Evolutionary conservation across 805 yeast genomes (phyloP), one percentile per base, ranked within the genome.

Genomic region (Barnettozyma salicaria): DNA sequence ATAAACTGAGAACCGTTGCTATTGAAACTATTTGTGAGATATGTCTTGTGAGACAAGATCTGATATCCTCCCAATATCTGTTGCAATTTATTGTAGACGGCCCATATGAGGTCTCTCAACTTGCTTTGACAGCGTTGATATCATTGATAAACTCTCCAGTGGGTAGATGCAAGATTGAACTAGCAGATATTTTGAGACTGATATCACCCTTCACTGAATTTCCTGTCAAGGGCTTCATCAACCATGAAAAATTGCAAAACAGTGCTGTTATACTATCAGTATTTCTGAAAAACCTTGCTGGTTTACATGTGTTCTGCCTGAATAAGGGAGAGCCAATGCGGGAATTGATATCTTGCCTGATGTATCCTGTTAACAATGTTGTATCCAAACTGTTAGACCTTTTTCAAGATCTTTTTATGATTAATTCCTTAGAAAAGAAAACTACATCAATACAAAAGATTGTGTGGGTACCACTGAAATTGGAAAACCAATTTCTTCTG

Each of bases 211-310:
- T 84, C 49, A 77, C 92, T 12, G 88, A 79, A 28, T 61, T 72
- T 13, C 78, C 72, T 26, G 60, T 63, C 14, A 64, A 64, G 36
- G 64, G 68, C 7, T 73, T 72, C 35, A 54, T 68, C 20, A 69
- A 69, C 40, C 59, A 65, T 20, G 80, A 75, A 26, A 74, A 69
- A 45, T 61, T 87, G 20, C 81, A 80, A 40, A 72, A 69, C 41
- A 64, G 76, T 11, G 74, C 88, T 0, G 67, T 72, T 29, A 64
- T 86, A 7, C 56, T 90, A 2, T 61, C 82, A 0, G 55, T 72
- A 4, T 61, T 85, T 18, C 59, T 90, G 33, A 82, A 85, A 43
- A 69, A 77, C 23, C 80, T 90, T 76, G 68, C 82, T 10, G 99
- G 98, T 0, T 51, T 88, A 9, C 68, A 80, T 42, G 73, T 80